A percentile compares a stretch with the other conserved stretches of the same genome.
Conservation (phyloP, 2,329 filamentous ascomycete genomes). For the Lasiodiplodia theobromae region DNA sequence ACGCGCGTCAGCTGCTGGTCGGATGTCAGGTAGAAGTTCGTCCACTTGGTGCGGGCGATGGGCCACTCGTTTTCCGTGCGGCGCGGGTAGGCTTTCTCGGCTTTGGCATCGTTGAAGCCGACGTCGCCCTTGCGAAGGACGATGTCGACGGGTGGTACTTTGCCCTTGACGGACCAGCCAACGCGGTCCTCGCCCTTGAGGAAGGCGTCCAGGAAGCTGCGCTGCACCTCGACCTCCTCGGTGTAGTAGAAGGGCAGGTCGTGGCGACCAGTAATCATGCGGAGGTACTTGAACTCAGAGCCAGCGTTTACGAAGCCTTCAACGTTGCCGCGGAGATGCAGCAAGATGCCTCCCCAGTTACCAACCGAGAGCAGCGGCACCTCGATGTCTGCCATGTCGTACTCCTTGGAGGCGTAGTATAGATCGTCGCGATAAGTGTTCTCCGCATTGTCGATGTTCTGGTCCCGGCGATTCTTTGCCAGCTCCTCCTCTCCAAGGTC, state of each 20-base stretch:
- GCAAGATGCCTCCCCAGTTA: constrained; percentile 74
- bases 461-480: constrained; percentile 53
- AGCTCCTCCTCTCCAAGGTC: constrained; percentile 62
- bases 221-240: constrained; percentile 72
- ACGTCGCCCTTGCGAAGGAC: constrained; percentile 71
- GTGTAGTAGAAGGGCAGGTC: constrained; percentile 76
- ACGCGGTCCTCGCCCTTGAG: constrained; percentile 69
- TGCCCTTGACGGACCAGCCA: constrained; percentile 67
- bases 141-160: constrained; percentile 66
- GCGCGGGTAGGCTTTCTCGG: constrained; percentile 63
- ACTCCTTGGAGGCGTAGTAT: constrained; percentile 72
- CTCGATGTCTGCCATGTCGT: constrained; percentile 69
- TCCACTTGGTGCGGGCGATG: constrained; percentile 70
- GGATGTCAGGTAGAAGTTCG: constrained; percentile 64
- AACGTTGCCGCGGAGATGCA: constrained; percentile 74
- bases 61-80: constrained; percentile 71
- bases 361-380: constrained; percentile 72
- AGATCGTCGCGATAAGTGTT: constrained; percentile 67
- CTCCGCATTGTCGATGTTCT: constrained; percentile 45
- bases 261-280: constrained; percentile 73
- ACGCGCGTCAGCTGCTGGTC: constrained; percentile 50
- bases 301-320: constrained; percentile 69
- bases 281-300: constrained; percentile 71
- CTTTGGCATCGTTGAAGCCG: constrained; percentile 69
- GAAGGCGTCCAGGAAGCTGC: constrained; percentile 73